Evolutionary conservation across 148 eudicot species (phyloP).

Genomic region (Fagopyrum tataricum): DNA sequence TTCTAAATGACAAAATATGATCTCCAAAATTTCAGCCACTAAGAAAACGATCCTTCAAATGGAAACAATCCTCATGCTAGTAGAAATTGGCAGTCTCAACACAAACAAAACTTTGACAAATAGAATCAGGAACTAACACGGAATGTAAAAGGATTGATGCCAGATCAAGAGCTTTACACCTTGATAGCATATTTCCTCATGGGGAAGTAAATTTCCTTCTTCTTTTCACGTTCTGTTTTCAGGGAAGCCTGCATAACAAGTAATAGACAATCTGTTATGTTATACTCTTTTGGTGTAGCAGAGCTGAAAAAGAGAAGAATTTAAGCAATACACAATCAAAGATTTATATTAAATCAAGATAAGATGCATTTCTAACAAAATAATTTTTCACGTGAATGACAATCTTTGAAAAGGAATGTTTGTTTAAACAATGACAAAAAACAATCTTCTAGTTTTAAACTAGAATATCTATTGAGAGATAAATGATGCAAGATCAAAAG

Average conservation of each 20-base stretch:
- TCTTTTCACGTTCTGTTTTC: slow-evolving; percentile 25
- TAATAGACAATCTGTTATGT: no score
- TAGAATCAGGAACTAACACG: neutral
- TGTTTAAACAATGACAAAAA: no score
- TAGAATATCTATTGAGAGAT: no score
- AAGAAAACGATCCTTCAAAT: neutral
- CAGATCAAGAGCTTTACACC: slow-evolving; percentile 14
- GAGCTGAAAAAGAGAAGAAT: neutral
- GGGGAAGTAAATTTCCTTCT: slow-evolving; percentile 23
- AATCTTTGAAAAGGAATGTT: no score
- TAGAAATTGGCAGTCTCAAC: neutral
- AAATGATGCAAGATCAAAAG: no score
- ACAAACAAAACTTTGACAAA: neutral
- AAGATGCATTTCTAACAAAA: neutral
- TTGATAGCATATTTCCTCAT: slow-evolving; percentile 27
- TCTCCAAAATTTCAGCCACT: neutral
- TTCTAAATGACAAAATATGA: neutral
- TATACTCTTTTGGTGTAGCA: no score
- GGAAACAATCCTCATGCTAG: neutral
- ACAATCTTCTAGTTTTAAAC: no score
- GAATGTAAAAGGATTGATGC: neutral
- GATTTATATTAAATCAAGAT: neutral
- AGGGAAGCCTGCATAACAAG: slow-evolving; percentile 18
- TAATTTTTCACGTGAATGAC: no score
- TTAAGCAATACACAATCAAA: neutral